Base-by-base conservation (phyloP, 116 monocot species). In the Cymodocea nodosa region DNA sequence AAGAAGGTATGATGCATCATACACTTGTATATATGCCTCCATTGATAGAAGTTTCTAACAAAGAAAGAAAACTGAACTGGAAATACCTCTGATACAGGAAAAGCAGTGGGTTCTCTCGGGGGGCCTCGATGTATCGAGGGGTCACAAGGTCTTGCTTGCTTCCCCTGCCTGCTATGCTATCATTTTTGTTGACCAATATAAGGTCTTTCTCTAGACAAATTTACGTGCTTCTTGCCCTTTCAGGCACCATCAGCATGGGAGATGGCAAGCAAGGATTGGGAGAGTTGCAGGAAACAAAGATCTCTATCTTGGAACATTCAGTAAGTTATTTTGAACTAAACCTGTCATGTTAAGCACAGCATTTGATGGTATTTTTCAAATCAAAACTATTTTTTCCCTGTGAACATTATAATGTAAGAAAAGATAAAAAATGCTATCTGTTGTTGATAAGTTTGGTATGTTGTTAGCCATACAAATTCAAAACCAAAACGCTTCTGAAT, bases 171-270 rank as follows among this genome's bases (percentile, higher is more conserved):
- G 24, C 18, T 59, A 30, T 23, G 30, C 1, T 59, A 3, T 59
- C 8, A 12, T 59, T 59, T 0, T 11, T n/a, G n/a, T 18, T 17
- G 17, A 54, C 13, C 22, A 14, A 13, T 12, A 49, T 20, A 49
- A 18, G 20, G 39, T 50, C 49, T 50, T 49, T 35, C 49, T 23
- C 14, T 48, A 23, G 19, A 64, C 4, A 22, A 19, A 16, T 6
- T 12, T 44, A 44, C 8, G 23, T 11, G 10, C 66, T 52, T 23
- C 56, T 24, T 24, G 39, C 4, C 16, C 67, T 61, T 69, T 7
- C 81, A 97, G 97, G 78, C 97, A 97, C 77, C 97, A 97, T 56
- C 97, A 97, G 36, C 97, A 97, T 75, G 91, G 91, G 56, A 87
- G 97, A 77, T 97, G 97, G 97, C 97, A 97, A 77, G 91, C 97